Conservation (phyloP, 2,329 filamentous ascomycete species). For the Orbilia blumenaviensis region DNA sequence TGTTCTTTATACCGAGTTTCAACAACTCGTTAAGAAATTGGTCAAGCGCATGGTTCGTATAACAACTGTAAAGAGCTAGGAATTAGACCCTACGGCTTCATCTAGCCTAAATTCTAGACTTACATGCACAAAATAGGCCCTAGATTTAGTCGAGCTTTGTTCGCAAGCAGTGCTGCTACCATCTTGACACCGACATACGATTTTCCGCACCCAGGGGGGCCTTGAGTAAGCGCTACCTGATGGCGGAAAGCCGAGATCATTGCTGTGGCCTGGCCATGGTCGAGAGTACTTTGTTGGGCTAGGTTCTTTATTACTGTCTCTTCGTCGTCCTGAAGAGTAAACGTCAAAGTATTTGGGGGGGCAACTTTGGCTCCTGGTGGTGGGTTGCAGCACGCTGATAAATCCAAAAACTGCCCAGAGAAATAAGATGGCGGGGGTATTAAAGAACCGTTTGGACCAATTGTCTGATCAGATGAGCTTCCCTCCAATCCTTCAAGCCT, state of each 20-base stretch:
- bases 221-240: constrained; percentile 72
- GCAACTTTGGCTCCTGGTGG: neutral
- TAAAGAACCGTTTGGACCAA: neutral
- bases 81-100: neutral
- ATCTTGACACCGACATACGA: constrained; percentile 68
- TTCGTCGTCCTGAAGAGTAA: neutral
- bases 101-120: constrained; percentile 11
- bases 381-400: constrained; percentile 12
- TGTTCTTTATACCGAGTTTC: constrained; percentile 63
- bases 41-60: constrained; percentile 67
- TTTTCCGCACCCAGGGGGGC: constrained; percentile 76
- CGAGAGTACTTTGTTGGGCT: constrained; percentile 63
- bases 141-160: constrained; percentile 57
- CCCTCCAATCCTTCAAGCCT: neutral
- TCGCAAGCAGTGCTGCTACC: constrained; percentile 60
- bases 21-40: constrained; percentile 71
- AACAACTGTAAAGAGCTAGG: constrained; percentile 60
- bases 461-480: neutral
- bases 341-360: neutral
- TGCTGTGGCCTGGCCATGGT: constrained; percentile 66
- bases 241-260: constrained; percentile 67
- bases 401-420: neutral
- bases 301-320: neutral
- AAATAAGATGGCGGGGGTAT: constrained; percentile 20
- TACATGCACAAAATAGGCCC: constrained; percentile 66